Conservation (phyloP, 495 filamentous ascomycete genomes). For the Hypoxylon intermedium region DNA sequence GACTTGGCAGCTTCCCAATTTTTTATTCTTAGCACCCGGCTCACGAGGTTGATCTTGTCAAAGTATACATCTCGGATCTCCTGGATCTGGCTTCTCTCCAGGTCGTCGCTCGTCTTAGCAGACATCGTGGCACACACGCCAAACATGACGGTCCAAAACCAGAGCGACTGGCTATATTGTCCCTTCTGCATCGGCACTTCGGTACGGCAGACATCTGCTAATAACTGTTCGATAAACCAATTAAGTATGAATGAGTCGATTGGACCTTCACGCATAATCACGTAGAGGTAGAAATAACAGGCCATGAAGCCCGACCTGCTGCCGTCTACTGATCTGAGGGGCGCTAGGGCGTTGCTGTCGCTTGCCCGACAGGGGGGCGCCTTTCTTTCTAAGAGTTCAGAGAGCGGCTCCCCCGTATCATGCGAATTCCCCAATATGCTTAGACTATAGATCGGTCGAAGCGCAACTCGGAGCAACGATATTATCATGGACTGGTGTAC, state of each 20-base stretch:
- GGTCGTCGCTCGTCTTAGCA: conserved; percentile 31
- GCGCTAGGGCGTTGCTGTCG: conserved; percentile 32
- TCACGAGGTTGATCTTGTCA: conserved; percentile 39
- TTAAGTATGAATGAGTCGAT: conserved; percentile 43
- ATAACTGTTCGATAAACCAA: conserved; percentile 46
- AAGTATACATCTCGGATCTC: conserved; percentile 34
- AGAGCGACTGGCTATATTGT: conserved; percentile 41
- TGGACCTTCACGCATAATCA: conserved; percentile 40
- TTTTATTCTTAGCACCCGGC: conserved; percentile 32
- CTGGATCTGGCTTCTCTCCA: conserved; percentile 38
- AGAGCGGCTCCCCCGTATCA: conserved; percentile 36
- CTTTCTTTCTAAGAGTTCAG: conserved; percentile 38
- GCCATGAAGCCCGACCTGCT: conserved; percentile 44
- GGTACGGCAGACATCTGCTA: conserved; percentile 41
- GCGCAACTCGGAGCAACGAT: conserved; percentile 40
- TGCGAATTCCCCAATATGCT: conserved; percentile 29
- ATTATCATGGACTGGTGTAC: conserved; percentile 44
- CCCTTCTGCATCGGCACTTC: conserved; percentile 40
- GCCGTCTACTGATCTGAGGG: conserved; percentile 37
- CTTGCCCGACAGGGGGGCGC: conserved; percentile 33
- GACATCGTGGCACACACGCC: conserved; percentile 40
- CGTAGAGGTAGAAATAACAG: conserved; percentile 46
- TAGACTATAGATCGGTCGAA: conserved; percentile 42
- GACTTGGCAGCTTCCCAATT: conserved; percentile 43
- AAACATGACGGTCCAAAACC: conserved; percentile 47